phyloP scores from a whole-genome alignment of 495 filamentous ascomycete genomes.

The Trichocladium antarcticum region DNA sequence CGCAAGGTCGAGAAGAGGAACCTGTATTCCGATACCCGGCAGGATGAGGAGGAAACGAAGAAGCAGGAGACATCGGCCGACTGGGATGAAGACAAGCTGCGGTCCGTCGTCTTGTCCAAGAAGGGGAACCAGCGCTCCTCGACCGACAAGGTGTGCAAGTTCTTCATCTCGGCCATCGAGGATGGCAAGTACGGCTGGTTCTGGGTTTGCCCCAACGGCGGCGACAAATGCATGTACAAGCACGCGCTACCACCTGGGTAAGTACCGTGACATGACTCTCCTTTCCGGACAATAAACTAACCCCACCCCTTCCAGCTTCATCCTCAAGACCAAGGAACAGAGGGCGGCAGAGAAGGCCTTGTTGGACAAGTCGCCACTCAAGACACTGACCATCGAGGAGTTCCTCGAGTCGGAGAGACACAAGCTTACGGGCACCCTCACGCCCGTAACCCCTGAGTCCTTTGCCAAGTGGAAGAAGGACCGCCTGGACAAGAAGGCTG shows the following conservation, averaged over 20 bases:
- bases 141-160: conserved; percentile 99
- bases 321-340: conserved; percentile 97
- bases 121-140: conserved; percentile 93
- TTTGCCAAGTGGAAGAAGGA: conserved; percentile 96
- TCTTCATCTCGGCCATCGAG: conserved; percentile 94
- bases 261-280: conserved; percentile 20
- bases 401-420: conserved; percentile 92
- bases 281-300: conserved; percentile 20
- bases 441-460: conserved; percentile 80
- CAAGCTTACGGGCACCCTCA: conserved; percentile 80
- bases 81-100: conserved; percentile 95
- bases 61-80: conserved; percentile 87
- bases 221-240: conserved; percentile 96
- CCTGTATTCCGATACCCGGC: conserved; percentile 78
- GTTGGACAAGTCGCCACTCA: conserved; percentile 89
- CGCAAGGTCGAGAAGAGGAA: conserved; percentile 86
- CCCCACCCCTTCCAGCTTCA: conserved; percentile 48
- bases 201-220: conserved; percentile 94
- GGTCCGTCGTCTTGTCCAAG: conserved; percentile 82
- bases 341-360: conserved; percentile 92
- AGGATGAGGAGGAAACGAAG: conserved; percentile 64
- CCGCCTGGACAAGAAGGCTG: conserved; percentile 87
- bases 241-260: conserved; percentile 90
- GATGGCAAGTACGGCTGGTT: conserved; percentile 99
- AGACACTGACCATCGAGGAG: conserved; percentile 91